A percentile compares a stretch with the other conserved stretches of the same genome.
Conservation (phyloP, 805 yeast species). For the Candida xiaguanensis region DNA sequence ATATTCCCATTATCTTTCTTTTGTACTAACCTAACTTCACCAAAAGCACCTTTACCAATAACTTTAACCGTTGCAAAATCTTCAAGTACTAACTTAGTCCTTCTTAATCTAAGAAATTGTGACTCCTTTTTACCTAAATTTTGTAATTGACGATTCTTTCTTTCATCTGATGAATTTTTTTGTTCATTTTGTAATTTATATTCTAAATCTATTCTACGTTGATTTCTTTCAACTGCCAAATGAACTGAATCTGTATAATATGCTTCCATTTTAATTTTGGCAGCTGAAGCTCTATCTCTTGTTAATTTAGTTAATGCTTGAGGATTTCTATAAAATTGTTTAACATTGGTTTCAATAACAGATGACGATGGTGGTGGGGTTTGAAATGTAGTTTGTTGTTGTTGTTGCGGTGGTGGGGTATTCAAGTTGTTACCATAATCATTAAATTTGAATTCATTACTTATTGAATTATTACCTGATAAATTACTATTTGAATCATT, state of each 20-base stretch:
- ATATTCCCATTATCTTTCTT: conserved; percentile 88
- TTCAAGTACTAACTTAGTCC: conserved; percentile 77
- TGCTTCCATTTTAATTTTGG: conserved; percentile 77
- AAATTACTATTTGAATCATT: conserved; percentile 38
- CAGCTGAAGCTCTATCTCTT: conserved; percentile 81
- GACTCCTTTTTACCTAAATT: conserved; percentile 86
- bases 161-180: conserved; percentile 68
- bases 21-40: conserved; percentile 93
- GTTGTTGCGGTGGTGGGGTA: conserved; percentile 10
- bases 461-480: conserved; percentile 26
- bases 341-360: conserved; percentile 2
- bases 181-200: conserved; percentile 65
- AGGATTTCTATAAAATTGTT: conserved; percentile 74
- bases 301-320: conserved; percentile 67
- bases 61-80: conserved; percentile 89
- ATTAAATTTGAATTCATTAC: conserved; percentile 18
- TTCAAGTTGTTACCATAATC: neutral
- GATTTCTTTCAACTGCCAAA: conserved; percentile 94
- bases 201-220: conserved; percentile 83
- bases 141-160: conserved; percentile 76
- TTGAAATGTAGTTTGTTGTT: conserved; percentile 13
- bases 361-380: conserved; percentile 13
- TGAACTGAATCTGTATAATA: conserved; percentile 80
- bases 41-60: conserved; percentile 96
- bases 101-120: conserved; percentile 75